phyloP scores from a whole-genome alignment of 192 early-diverging fungal genomes.

The Phycomyces nitens region DNA sequence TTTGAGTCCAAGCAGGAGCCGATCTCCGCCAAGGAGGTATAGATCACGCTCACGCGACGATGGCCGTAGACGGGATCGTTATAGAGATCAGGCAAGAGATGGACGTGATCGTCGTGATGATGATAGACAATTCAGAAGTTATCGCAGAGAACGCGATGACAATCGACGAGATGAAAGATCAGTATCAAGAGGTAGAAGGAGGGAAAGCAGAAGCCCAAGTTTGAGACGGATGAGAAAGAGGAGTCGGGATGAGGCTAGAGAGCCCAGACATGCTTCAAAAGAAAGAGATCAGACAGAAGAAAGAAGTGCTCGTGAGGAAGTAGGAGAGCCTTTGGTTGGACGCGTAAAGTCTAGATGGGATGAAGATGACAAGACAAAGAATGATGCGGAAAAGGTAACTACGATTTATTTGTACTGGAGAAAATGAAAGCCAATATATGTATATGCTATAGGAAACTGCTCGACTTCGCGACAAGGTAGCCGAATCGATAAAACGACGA shows the following conservation, averaged over 20 bases:
- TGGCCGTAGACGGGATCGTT: conserved; percentile 19
- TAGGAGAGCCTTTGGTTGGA: not conserved
- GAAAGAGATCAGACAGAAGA: not conserved
- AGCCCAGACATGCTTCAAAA: not conserved
- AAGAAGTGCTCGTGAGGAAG: not conserved
- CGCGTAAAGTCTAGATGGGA: not conserved
- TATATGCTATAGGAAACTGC: too few relatives aligned
- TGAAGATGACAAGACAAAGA: not conserved
- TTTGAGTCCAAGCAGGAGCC: conserved; percentile 11
- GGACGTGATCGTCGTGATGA: conserved; percentile 28
- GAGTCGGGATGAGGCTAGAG: not conserved
- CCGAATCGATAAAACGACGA: too few relatives aligned
- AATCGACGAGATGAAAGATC: conserved; percentile 15
- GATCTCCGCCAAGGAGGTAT: conserved; percentile 11
- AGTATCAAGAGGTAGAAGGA: conserved; percentile 23
- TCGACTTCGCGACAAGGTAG: too few relatives aligned
- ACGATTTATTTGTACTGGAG: not conserved
- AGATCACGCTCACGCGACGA: conserved; percentile 20
- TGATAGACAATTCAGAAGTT: conserved; percentile 20
- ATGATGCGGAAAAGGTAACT: not conserved
- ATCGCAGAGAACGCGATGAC: conserved; percentile 18
- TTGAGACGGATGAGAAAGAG: not conserved
- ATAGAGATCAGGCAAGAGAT: conserved; percentile 14
- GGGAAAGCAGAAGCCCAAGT: conserved; percentile 25
- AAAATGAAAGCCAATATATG: not conserved